Conservation (phyloP, 768 basidiomycete species). For the Rhizopogon rudus region DNA sequence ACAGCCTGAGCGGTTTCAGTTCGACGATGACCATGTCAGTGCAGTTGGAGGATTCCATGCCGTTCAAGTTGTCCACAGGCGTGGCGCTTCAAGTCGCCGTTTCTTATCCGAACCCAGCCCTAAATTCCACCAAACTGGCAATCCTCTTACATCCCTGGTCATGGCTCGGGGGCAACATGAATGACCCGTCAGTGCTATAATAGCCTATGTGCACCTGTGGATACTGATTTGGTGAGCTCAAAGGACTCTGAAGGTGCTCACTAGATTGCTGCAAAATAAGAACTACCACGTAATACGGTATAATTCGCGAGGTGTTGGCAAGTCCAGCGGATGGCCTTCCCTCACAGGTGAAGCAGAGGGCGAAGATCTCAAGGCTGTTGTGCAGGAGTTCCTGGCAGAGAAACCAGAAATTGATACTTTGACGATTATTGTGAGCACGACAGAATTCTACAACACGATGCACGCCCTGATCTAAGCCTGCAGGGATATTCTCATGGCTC, state of each 20-base stretch:
- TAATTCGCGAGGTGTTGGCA: conserved; percentile 77
- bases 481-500: conserved; percentile 85
- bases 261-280: conserved; percentile 33
- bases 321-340: conserved; percentile 68
- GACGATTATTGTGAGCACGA: conserved; percentile 51
- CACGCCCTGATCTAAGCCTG: not conserved
- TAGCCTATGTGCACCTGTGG: not conserved
- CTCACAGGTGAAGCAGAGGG: conserved; percentile 69
- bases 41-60: conserved; percentile 5
- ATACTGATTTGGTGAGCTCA: not conserved
- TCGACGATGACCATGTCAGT: not conserved
- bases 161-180: conserved; percentile 74
- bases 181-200: conserved; percentile 59
- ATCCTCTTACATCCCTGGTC: conserved; percentile 84
- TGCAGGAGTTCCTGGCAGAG: conserved; percentile 45
- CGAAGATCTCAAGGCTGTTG: conserved; percentile 60
- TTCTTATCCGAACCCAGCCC: conserved; percentile 19
- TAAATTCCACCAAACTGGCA: conserved; percentile 41
- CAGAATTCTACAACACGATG: not conserved
- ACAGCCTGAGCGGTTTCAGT: not conserved
- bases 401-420: conserved; percentile 43
- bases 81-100: conserved; percentile 39
- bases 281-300: conserved; percentile 62
- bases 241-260: conserved; percentile 39
- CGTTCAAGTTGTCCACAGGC: conserved; percentile 28